Conservation (phyloP, 1,284 basidiomycete species). For the Albatrellus sp. region DNA sequence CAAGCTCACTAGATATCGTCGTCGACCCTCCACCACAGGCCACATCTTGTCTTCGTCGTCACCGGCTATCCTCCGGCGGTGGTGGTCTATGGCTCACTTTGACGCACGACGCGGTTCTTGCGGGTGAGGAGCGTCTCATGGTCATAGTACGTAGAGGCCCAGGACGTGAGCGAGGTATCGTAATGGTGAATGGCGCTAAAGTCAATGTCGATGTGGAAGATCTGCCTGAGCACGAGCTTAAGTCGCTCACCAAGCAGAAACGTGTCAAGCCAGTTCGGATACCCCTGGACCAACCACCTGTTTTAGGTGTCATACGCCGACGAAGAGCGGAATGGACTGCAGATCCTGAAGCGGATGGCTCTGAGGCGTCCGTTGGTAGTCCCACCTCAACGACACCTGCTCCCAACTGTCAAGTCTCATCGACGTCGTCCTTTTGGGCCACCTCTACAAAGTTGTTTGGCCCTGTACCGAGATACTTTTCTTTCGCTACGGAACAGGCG, state of each 20-base stretch:
- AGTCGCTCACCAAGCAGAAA: constrained; percentile 73
- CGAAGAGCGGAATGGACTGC: constrained; percentile 54
- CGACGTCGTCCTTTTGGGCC: constrained; percentile 23
- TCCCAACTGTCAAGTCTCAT: constrained; percentile 3
- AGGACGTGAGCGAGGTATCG: constrained; percentile 55
- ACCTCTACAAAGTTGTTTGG: constrained; percentile 45
- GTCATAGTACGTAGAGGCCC: constrained; percentile 70
- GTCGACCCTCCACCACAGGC: constrained; percentile 89
- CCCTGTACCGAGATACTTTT: constrained; percentile 63
- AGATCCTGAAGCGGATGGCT: constrained; percentile 21
- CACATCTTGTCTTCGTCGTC: constrained; percentile 77
- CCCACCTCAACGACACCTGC: constrained; percentile 10
- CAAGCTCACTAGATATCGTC: constrained; percentile 76
- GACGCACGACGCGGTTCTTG: constrained; percentile 72
- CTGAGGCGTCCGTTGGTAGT: constrained; percentile 9
- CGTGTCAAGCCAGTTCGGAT: constrained; percentile 79
- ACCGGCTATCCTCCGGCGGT: constrained; percentile 77
- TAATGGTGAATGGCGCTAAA: constrained; percentile 85
- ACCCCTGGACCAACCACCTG: constrained; percentile 86
- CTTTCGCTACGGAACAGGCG: constrained; percentile 62
- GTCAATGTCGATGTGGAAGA: constrained; percentile 87
- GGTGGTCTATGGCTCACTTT: constrained; percentile 96
- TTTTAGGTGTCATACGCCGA: constrained; percentile 58
- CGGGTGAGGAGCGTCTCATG: constrained; percentile 66
- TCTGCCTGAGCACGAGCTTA: constrained; percentile 80